Evolutionary conservation across 2,329 filamentous ascomycete genomes (phyloP).

Genomic region (Monilinia aucupariae): DNA sequence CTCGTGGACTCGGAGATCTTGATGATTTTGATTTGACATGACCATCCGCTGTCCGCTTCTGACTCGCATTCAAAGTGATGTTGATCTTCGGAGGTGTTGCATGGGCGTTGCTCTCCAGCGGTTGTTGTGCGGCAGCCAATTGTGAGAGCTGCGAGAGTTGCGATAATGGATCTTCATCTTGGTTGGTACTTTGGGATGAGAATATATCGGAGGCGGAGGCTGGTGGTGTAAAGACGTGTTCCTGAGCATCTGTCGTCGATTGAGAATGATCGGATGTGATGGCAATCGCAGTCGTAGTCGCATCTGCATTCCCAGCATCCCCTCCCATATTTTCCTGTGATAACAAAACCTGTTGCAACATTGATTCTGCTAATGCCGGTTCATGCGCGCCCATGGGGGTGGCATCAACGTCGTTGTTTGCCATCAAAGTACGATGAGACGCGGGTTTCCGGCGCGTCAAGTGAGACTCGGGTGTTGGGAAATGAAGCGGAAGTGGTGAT

Average conservation of each 20-base stretch:
- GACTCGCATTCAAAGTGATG: slow-evolving; percentile 38
- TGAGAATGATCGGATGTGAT: slow-evolving; percentile 41
- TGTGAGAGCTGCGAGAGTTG: slow-evolving; percentile 53
- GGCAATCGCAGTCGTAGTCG: slow-evolving; percentile 23
- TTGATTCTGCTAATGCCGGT: neutral
- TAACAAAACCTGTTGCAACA: slow-evolving; percentile 14
- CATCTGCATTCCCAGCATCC: neutral
- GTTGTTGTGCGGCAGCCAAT: slow-evolving; percentile 49
- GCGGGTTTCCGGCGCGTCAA: slow-evolving; percentile 28
- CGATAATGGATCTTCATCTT: slow-evolving; percentile 46
- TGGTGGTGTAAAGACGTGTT: slow-evolving; percentile 38
- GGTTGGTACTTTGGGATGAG: slow-evolving; percentile 38
- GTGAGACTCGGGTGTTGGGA: slow-evolving; percentile 21
- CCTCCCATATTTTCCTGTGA: neutral
- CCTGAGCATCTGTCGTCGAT: slow-evolving; percentile 40
- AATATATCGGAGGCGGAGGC: slow-evolving; percentile 35
- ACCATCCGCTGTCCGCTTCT: slow-evolving; percentile 75
- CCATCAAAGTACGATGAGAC: slow-evolving; percentile 20
- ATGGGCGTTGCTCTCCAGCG: slow-evolving; percentile 23
- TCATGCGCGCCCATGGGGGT: slow-evolving; percentile 19
- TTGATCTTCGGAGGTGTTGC: slow-evolving; percentile 23
- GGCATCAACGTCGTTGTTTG: slow-evolving; percentile 25
- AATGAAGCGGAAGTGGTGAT: slow-evolving; percentile 18
- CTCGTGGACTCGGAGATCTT: slow-evolving; percentile 39
- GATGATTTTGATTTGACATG: slow-evolving; percentile 54